Evolutionary conservation across 2,329 filamentous ascomycete genomes (phyloP).

Genomic region (Purpureocillium takamizusanense): DNA sequence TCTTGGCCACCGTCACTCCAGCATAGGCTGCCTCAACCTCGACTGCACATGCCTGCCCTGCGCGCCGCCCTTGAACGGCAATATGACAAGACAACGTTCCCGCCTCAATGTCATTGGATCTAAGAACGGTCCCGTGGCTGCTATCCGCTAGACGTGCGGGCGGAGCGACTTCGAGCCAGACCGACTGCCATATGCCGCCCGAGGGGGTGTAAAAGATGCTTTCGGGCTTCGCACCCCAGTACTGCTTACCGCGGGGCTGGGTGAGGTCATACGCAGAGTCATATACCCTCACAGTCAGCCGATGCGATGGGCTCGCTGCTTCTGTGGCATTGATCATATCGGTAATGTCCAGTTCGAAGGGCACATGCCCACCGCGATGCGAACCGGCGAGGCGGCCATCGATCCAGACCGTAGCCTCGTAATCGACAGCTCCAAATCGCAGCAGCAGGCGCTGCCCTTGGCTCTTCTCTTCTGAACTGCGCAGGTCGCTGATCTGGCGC

Average conservation of each 20-base stretch:
- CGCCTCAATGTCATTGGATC: conserved; percentile 41
- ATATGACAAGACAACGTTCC: conserved; percentile 43
- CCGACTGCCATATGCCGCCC: conserved; percentile 49
- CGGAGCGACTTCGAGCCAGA: conserved; percentile 49
- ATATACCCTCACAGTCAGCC: conserved; percentile 47
- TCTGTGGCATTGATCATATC: conserved; percentile 28
- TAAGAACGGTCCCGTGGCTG: conserved; percentile 48
- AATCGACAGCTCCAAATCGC: conserved; percentile 54
- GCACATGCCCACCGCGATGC: conserved; percentile 51
- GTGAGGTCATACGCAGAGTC: conserved; percentile 57
- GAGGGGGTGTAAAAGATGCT: conserved; percentile 51
- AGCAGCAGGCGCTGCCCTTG: conserved; percentile 35
- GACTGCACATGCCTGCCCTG: conserved; percentile 36
- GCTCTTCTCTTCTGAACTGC: conserved; percentile 29
- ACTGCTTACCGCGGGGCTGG: conserved; percentile 61
- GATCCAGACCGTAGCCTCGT: conserved; percentile 49
- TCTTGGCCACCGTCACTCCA: conserved; percentile 35
- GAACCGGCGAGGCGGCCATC: conserved; percentile 41
- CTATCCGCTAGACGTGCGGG: conserved; percentile 42
- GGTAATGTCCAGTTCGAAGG: conserved; percentile 48
- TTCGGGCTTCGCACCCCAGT: conserved; percentile 52
- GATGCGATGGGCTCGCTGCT: conserved; percentile 17
- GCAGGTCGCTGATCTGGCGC: conserved; percentile 39
- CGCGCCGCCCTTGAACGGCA: conserved; percentile 37
- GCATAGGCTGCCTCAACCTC: conserved; percentile 44